Base-by-base conservation (phyloP, 768 basidiomycete species). In the Agrocybe pediades region DNA sequence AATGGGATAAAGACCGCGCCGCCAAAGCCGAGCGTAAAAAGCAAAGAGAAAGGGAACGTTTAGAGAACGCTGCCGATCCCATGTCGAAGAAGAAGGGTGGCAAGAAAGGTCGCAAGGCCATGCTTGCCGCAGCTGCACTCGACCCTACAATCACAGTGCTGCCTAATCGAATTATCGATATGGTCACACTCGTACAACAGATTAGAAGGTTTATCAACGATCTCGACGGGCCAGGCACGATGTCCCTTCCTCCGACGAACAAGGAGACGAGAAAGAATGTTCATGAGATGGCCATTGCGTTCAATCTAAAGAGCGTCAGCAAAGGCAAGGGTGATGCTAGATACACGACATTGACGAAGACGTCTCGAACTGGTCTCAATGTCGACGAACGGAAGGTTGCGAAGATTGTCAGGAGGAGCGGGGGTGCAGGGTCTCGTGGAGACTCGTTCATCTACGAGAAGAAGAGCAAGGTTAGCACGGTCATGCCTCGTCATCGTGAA, bases 1-100 rank as follows among this genome's bases (percentile, higher is more conserved):
- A 84, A 54, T 97, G 93, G 93, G 81, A 84, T 41, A 80, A 80
- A 43, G 95, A 98, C 64, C 90, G 93, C 1, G 71, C 75, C 47
- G 88, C 86, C 73, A 98, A 97, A 66, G 92, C 92, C 0, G 84
- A 86, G 52, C 67, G 74, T 63, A 96, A 92, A 66, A 78, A 74
- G 2, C 74, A 79, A 15, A 85, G 92, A 0, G 79, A 74, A 1
- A 68, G 79, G 2, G 84, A 79, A 15, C 81, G 81, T 9, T 71
- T 87, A 2, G 74, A 80, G 16, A 72, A 72, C 0, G 83, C 83
- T 11, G 75, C 85, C 1, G 89, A 94, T 61, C 87, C 87, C 0
- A 68, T 85, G n/a, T 59, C 76, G 6, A 58, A 58, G n/a, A 79
- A 85, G 60, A 86, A 84, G 65, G 83, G 84, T 36, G 84, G 86